These are phyloP conservation scores for Hypoxylon cercidicola DNA, from an alignment of 495 filamentous ascomycete genomes.

Conservation along the genomic window DNA sequence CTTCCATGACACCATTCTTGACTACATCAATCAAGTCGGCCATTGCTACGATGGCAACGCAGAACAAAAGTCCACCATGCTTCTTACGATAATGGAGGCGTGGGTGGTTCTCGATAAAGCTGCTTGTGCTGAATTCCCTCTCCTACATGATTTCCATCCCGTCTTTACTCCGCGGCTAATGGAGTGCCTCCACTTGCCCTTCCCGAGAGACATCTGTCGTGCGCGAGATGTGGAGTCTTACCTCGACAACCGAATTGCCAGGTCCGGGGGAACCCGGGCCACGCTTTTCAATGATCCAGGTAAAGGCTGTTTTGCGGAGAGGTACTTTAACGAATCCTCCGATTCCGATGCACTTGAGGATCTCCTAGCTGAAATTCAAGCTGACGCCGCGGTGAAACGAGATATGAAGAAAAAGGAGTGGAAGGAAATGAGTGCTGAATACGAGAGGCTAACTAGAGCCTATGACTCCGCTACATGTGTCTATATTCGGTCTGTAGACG, in stretches of 20 bases:
- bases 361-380: conserved; percentile 49
- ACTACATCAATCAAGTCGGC: conserved; percentile 49
- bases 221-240: conserved; percentile 58
- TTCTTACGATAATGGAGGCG: conserved; percentile 54
- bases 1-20: conserved; percentile 49
- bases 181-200: conserved; percentile 57
- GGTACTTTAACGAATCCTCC: conserved; percentile 53
- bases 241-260: conserved; percentile 45
- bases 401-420: conserved; percentile 55
- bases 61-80: conserved; percentile 55
- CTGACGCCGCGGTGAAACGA: conserved; percentile 28
- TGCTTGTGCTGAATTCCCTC: conserved; percentile 46
- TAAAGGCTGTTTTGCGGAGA: conserved; percentile 57
- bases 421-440: conserved; percentile 47
- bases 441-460: conserved; percentile 51
- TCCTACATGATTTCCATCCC: conserved; percentile 53
- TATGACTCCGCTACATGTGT: conserved; percentile 48
- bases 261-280: conserved; percentile 19
- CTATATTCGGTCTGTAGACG: conserved; percentile 19
- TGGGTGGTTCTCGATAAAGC: conserved; percentile 55
- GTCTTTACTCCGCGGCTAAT: conserved; percentile 55
- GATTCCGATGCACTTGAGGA: conserved; percentile 35
- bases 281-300: conserved; percentile 60
- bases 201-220: conserved; percentile 54
- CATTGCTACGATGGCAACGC: conserved; percentile 57